phyloP scores from a whole-genome alignment of 2,329 filamentous ascomycete species.

The Neopestalotiopsis sp. region DNA sequence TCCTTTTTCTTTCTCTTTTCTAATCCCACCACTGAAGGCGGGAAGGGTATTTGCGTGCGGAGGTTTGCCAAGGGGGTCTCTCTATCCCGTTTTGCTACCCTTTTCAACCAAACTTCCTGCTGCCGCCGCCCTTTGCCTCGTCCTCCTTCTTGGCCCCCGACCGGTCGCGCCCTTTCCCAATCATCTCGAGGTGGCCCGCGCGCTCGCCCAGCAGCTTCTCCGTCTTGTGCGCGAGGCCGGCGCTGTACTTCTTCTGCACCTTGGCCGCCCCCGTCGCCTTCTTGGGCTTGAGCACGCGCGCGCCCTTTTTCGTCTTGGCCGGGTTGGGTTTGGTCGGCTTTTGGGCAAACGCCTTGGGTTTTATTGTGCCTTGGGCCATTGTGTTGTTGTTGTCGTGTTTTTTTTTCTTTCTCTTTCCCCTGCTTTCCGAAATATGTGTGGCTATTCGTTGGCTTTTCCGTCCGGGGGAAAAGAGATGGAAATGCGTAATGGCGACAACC shows the following conservation, averaged over 20 bases:
- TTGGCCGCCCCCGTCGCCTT: slow-evolving; percentile 50
- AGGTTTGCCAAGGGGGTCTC: neutral
- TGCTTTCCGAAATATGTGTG: neutral
- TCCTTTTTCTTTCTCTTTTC: neutral
- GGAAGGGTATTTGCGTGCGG: no score
- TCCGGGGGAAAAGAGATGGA: no score
- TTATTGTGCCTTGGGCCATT: slow-evolving; percentile 16
- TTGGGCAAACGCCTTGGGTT: neutral
- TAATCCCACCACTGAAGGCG: neutral
- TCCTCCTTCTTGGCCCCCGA: slow-evolving; percentile 33
- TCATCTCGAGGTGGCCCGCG: slow-evolving; percentile 64
- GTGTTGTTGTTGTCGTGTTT: neutral
- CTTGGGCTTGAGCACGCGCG: slow-evolving; percentile 33
- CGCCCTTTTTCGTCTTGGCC: slow-evolving; percentile 45
- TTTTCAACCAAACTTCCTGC: slow-evolving; percentile 29
- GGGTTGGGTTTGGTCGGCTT: slow-evolving; percentile 51
- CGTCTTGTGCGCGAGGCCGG: slow-evolving; percentile 58
- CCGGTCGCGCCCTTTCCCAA: slow-evolving; percentile 55
- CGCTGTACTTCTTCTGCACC: slow-evolving; percentile 58
- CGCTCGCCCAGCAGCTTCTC: slow-evolving; percentile 64
- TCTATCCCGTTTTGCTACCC: neutral
- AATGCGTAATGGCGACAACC: no score
- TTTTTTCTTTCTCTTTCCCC: neutral
- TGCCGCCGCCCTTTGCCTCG: slow-evolving; percentile 27
- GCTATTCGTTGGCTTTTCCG: neutral